A percentile compares a stretch with the other conserved stretches of the same genome.
Evolutionary conservation across 2,329 filamentous ascomycete species (phyloP).

Genomic region (Aspergillus felis): DNA sequence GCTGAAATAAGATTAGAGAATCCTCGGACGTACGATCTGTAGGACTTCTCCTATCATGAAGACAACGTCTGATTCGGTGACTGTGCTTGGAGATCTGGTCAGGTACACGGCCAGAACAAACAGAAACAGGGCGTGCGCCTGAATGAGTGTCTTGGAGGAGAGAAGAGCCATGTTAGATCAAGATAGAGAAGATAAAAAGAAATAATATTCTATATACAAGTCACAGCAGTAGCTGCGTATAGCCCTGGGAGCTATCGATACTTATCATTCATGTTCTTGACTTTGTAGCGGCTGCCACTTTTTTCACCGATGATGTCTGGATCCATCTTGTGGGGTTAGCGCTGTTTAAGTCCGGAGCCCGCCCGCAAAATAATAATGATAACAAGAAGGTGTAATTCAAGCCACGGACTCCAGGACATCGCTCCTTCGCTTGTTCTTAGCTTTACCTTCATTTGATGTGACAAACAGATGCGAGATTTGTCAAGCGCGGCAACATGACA

Average conservation of each 20-base stretch:
- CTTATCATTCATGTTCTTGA: conserved; percentile 5
- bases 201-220: conserved; percentile 1
- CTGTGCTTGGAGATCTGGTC: conserved; percentile 64
- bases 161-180: conserved; percentile 67
- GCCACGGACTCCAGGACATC: not conserved
- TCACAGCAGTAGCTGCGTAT: not conserved
- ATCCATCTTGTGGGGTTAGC: conserved; percentile 22
- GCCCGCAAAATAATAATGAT: conserved; percentile 11
- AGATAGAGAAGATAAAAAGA: not conserved
- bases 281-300: not conserved
- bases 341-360: conserved; percentile 15
- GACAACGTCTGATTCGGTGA: conserved; percentile 77
- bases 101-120: conserved; percentile 80
- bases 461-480: not conserved
- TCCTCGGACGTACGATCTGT: conserved; percentile 59
- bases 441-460: not conserved
- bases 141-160: conserved; percentile 75
- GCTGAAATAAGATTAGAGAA: not conserved
- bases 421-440: not conserved
- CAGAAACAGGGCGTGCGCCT: conserved; percentile 78
- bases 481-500: conserved; percentile 20
- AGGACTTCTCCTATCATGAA: conserved; percentile 79
- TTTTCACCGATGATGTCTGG: not conserved
- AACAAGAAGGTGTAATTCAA: not conserved
- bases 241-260: conserved; percentile 2